Percentiles rank a stretch among this genome's conserved stretches.
Evolutionary conservation across 768 basidiomycete species (phyloP).

Genomic region (Pulveroboletus ravenelii): DNA sequence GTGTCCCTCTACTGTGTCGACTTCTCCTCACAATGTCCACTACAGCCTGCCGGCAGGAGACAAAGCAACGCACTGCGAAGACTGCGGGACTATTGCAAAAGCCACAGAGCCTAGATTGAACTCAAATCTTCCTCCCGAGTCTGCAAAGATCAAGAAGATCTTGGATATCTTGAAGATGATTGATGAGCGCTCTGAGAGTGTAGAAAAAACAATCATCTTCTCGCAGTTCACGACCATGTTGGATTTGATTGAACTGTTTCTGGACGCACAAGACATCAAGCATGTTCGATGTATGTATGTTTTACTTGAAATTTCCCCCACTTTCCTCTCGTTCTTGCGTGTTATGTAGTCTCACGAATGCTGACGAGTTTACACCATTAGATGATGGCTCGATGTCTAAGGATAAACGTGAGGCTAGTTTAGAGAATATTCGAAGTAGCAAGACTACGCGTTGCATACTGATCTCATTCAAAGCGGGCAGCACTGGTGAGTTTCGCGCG

Average conservation of each 20-base stretch:
- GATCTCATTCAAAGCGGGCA: slow-evolving; percentile 95
- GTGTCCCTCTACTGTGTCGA: slow-evolving; percentile 23
- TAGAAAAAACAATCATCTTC: slow-evolving; percentile 95
- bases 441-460: slow-evolving; percentile 67
- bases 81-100: slow-evolving; percentile 52
- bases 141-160: slow-evolving; percentile 85
- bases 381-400: slow-evolving; percentile 87
- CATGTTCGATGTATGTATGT: slow-evolving; percentile 79
- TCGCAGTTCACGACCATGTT: slow-evolving; percentile 90
- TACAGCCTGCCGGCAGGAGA: slow-evolving; percentile 13
- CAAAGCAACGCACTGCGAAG: slow-evolving; percentile 46
- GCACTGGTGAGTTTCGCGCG: slow-evolving; percentile 57
- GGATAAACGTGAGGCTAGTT: slow-evolving; percentile 67
- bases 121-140: slow-evolving; percentile 52
- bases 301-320: no score
- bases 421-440: slow-evolving; percentile 67
- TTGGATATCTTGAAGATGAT: slow-evolving; percentile 67
- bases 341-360: not conserved
- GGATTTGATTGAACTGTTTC: slow-evolving; percentile 81
- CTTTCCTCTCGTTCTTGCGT: not conserved
- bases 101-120: slow-evolving; percentile 35
- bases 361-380: slow-evolving; percentile 30
- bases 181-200: slow-evolving; percentile 47
- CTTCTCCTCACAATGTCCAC: slow-evolving; percentile 1
- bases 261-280: slow-evolving; percentile 59